A percentile compares a stretch with the other conserved stretches of the same genome.
Conservation (phyloP, 1,139 yeast genomes). For the Lodderomyces theae region DNA sequence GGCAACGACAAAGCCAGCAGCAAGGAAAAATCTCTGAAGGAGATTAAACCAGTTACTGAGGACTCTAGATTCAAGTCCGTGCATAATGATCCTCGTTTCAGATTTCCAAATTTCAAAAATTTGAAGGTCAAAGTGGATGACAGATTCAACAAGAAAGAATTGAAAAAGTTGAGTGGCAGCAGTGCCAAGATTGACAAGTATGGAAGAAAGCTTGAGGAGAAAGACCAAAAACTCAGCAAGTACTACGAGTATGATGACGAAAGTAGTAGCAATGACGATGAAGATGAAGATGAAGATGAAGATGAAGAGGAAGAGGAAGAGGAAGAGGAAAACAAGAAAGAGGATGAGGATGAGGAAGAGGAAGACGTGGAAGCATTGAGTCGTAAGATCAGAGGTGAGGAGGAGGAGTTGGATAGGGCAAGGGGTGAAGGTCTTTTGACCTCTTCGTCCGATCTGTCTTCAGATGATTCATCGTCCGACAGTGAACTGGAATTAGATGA, state of each 20-base stretch:
- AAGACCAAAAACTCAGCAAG: conserved; percentile 47
- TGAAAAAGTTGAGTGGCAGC: conserved; percentile 54
- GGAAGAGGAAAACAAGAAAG: conserved; percentile 20
- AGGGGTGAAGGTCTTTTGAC: conserved; percentile 58
- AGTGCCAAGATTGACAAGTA: conserved; percentile 76
- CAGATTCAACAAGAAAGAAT: conserved; percentile 75
- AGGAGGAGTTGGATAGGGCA: conserved; percentile 51
- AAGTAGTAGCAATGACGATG: conserved; percentile 22
- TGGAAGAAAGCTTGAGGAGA: conserved; percentile 66
- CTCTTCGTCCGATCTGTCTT: conserved; percentile 17
- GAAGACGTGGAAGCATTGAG: conserved; percentile 13
- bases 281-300: conserved; percentile 21
- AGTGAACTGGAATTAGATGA: conserved; percentile 18
- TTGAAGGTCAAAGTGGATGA: conserved; percentile 80
- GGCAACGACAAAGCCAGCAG: not conserved
- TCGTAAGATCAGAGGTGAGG: conserved; percentile 20
- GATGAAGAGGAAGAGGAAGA: conserved; percentile 21
- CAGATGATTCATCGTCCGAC: conserved; percentile 22
- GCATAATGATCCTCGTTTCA: conserved; percentile 87
- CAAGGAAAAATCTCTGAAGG: not conserved
- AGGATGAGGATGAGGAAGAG: conserved; percentile 21
- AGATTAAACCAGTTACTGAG: conserved; percentile 36
- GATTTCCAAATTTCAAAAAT: conserved; percentile 65
- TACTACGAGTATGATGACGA: conserved; percentile 56
- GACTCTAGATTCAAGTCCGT: conserved; percentile 81